phyloP scores from a whole-genome alignment of 352 stramenopile species.

The Globisporangium parvum region DNA sequence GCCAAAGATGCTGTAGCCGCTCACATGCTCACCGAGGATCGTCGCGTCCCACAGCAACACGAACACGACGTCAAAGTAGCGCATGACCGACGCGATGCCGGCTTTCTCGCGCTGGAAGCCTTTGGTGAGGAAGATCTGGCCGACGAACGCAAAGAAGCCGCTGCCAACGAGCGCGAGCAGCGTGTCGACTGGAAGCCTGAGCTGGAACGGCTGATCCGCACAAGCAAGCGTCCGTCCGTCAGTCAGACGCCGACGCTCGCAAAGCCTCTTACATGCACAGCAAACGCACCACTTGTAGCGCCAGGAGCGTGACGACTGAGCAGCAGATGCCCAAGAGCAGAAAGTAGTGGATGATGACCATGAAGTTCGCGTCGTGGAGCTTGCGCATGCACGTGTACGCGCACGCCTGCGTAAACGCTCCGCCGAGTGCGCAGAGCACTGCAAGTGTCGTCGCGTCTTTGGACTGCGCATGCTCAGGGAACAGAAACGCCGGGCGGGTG shows the following conservation, averaged over 20 bases:
- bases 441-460: slow-evolving; percentile 16
- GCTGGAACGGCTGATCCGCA: slow-evolving; percentile 2
- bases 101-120: slow-evolving; percentile 56
- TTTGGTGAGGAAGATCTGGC: slow-evolving; percentile 46
- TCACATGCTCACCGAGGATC: slow-evolving; percentile 46
- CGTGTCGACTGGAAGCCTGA: slow-evolving; percentile 14
- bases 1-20: slow-evolving; percentile 52
- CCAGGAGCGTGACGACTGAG: slow-evolving; percentile 19
- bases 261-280: neutral
- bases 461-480: slow-evolving; percentile 15
- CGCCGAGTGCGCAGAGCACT: slow-evolving; percentile 31
- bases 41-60: slow-evolving; percentile 46
- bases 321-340: slow-evolving; percentile 28
- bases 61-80: slow-evolving; percentile 68
- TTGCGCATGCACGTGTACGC: slow-evolving; percentile 51
- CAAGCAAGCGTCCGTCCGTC: neutral
- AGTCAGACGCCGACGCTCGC: too few relatives aligned
- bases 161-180: slow-evolving; percentile 35
- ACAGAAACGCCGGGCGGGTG: slow-evolving; percentile 49
- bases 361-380: slow-evolving; percentile 31
- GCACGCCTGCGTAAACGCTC: slow-evolving; percentile 39
- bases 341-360: slow-evolving; percentile 35
- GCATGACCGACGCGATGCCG: slow-evolving; percentile 59
- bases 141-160: slow-evolving; percentile 41
- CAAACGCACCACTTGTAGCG: slow-evolving; percentile 25